A percentile compares a stretch with the other conserved stretches of the same genome.
Evolutionary conservation across 2,329 filamentous ascomycete species (phyloP).

Genomic region (Stachybotrys chartarum): DNA sequence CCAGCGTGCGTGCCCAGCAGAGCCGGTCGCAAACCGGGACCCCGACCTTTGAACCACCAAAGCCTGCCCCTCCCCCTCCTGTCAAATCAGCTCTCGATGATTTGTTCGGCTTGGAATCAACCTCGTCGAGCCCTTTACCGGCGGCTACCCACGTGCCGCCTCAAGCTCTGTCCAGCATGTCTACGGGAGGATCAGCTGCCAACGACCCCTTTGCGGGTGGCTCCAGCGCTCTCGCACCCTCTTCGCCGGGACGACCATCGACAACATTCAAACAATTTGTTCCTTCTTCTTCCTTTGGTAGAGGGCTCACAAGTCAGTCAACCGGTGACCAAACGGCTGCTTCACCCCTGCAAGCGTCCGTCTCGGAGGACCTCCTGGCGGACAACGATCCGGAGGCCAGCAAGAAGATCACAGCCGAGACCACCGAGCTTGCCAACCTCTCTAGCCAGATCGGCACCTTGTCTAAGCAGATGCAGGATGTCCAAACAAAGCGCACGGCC

Average conservation of each 20-base stretch:
- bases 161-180: slow-evolving; percentile 54
- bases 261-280: slow-evolving; percentile 80
- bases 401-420: slow-evolving; percentile 82
- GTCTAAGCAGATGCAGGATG: slow-evolving; percentile 89
- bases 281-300: slow-evolving; percentile 87
- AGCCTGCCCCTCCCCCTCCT: slow-evolving; percentile 28
- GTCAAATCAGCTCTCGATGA: slow-evolving; percentile 86
- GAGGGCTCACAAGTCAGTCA: slow-evolving; percentile 67
- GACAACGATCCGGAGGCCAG: slow-evolving; percentile 84
- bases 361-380: slow-evolving; percentile 79
- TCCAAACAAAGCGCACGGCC: slow-evolving; percentile 71
- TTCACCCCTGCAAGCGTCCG: slow-evolving; percentile 31
- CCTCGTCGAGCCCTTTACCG: slow-evolving; percentile 37
- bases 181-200: slow-evolving; percentile 65
- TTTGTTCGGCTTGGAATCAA: slow-evolving; percentile 83
- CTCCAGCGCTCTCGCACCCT: slow-evolving; percentile 35
- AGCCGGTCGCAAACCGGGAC: slow-evolving; percentile 41
- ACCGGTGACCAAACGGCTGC: slow-evolving; percentile 52
- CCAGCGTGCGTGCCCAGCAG: slow-evolving; percentile 69
- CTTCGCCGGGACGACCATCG: slow-evolving; percentile 47
- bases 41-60: slow-evolving; percentile 44
- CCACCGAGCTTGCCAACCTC: slow-evolving; percentile 86
- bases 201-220: slow-evolving; percentile 57
- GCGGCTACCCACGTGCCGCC: slow-evolving; percentile 24
- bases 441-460: slow-evolving; percentile 92